A percentile compares a stretch with the other conserved stretches of the same genome.
Conservation (phyloP, 2,329 filamentous ascomycete genomes). For the Penicillium sp. region DNA sequence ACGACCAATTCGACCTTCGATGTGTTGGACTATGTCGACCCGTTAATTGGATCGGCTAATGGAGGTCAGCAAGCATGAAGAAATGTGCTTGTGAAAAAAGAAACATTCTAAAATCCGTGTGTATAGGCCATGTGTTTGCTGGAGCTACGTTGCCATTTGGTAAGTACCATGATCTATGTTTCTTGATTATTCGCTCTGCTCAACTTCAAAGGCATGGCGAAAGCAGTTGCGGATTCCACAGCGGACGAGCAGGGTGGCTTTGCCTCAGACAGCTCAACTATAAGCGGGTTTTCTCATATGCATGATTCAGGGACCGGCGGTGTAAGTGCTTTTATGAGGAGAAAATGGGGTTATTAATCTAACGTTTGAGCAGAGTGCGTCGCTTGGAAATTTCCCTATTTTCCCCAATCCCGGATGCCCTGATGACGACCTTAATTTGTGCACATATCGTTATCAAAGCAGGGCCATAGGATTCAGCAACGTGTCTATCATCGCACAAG, state of each 20-base stretch:
- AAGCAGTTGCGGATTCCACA: slow-evolving; percentile 53
- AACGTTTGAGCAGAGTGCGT: slow-evolving; percentile 45
- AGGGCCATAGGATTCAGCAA: slow-evolving; percentile 49
- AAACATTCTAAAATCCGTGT: not conserved
- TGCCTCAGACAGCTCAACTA: slow-evolving; percentile 46
- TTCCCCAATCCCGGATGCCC: slow-evolving; percentile 64
- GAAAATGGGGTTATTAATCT: not conserved
- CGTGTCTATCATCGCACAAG: slow-evolving; percentile 53
- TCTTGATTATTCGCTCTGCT: not conserved
- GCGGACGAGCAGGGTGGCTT: slow-evolving; percentile 56
- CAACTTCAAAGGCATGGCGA: slow-evolving; percentile 46
- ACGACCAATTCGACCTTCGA: slow-evolving; percentile 21
- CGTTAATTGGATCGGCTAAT: slow-evolving; percentile 53
- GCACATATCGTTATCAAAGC: slow-evolving; percentile 55
- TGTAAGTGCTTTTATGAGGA: slow-evolving; percentile 22
- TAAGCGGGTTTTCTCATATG: slow-evolving; percentile 52
- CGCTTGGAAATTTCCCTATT: slow-evolving; percentile 68
- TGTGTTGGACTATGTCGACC: slow-evolving; percentile 44
- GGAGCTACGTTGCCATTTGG: slow-evolving; percentile 54
- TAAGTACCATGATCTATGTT: slow-evolving; percentile 19
- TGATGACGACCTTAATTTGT: slow-evolving; percentile 58
- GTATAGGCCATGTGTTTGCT: slow-evolving; percentile 53
- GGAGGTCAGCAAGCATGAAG: slow-evolving; percentile 31
- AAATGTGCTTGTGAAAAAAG: not conserved
- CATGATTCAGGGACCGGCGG: slow-evolving; percentile 53